Base-by-base conservation (phyloP, 2,329 filamentous ascomycete species). In the Fusarium miscanthi region DNA sequence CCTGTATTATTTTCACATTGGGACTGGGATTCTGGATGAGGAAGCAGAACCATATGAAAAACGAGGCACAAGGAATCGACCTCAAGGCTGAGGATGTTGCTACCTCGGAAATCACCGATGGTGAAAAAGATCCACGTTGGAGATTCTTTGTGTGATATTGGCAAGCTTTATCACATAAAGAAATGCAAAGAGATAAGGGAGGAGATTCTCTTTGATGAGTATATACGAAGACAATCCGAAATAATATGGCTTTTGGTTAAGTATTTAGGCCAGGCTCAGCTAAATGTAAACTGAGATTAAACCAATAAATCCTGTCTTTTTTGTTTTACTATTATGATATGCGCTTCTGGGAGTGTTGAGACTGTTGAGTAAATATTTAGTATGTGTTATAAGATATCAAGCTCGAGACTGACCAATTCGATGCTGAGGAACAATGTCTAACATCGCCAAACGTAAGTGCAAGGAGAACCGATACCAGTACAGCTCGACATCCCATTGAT, bases 1-100 rank as follows among this genome's bases (percentile, higher is more conserved):
- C 71, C 11, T 75, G 59, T 16, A 76, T 76, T 25, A 21, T 58
- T 6, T 74, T 74, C 14, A 75, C 72, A 1, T 27, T 75, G 7
- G 74, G 74, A 2, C n/a, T 60, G 38, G 58, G 58, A 23, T 60
- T 60, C n/a, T 60, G 58, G 58, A 60, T 60, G 58, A 60, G 48
- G 21, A 57, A 60, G 38, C 48, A 60, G 49, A 60, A 60, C 21
- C 48, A 48, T 13, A 19, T 6, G 6, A 60, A 43, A 12, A 60
- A 60, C 5, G 19, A 57, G 38, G 58, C 41, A n/a, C 58, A 60
- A 6, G 58, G 58, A 8, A 38, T 60, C 13, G 46, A 53, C 1
- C 27, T 59, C 6, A 59, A 40, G 45, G 56, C 56, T 8, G 56
- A 59, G n/a, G 45, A 59, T 17, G 45, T 59, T 17, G 56, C 56